Percentiles rank a stretch among this genome's conserved stretches.
Evolutionary conservation across 2,329 filamentous ascomycete genomes (phyloP).

Genomic region (Lojkania enalia): DNA sequence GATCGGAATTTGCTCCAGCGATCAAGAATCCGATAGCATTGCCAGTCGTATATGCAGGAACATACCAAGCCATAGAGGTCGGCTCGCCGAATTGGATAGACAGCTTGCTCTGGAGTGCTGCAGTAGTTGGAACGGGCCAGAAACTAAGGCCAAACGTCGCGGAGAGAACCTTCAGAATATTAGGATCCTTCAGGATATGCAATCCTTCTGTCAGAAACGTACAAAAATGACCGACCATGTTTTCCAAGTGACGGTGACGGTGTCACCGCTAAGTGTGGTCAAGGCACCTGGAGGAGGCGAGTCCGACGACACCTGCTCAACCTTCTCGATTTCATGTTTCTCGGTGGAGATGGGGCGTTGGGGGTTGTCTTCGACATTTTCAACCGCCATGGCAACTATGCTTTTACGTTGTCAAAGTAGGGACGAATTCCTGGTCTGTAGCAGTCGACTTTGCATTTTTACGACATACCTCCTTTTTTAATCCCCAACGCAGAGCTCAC

Average conservation of each 20-base stretch:
- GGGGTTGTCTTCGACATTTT: slow-evolving; percentile 9
- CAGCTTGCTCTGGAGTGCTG: slow-evolving; percentile 25
- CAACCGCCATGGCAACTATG: slow-evolving; percentile 13
- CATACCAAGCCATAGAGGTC: slow-evolving; percentile 22
- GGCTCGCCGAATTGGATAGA: slow-evolving; percentile 19
- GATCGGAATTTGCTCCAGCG: slow-evolving; percentile 51
- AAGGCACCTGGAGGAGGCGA: slow-evolving; percentile 8
- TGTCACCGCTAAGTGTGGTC: slow-evolving; percentile 16
- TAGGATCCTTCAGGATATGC: background rate
- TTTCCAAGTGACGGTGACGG: slow-evolving; percentile 26
- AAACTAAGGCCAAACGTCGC: slow-evolving; percentile 34
- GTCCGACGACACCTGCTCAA: slow-evolving; percentile 11
- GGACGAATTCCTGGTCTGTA: too few species aligned
- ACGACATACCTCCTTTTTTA: too few species aligned
- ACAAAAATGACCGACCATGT: slow-evolving; percentile 34
- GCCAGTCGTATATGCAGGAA: slow-evolving; percentile 29
- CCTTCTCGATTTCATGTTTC: slow-evolving; percentile 22
- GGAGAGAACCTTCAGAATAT: slow-evolving; percentile 19
- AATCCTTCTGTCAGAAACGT: slow-evolving; percentile 4
- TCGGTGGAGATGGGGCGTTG: slow-evolving; percentile 16
- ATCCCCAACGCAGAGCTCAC: background rate
- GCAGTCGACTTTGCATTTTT: too few species aligned
- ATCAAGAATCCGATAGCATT: slow-evolving; percentile 28
- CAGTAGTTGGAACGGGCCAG: slow-evolving; percentile 34
- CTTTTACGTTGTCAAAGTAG: background rate